Evolutionary conservation across 768 basidiomycete species (phyloP).

Genomic region (Tricholomella constricta): DNA sequence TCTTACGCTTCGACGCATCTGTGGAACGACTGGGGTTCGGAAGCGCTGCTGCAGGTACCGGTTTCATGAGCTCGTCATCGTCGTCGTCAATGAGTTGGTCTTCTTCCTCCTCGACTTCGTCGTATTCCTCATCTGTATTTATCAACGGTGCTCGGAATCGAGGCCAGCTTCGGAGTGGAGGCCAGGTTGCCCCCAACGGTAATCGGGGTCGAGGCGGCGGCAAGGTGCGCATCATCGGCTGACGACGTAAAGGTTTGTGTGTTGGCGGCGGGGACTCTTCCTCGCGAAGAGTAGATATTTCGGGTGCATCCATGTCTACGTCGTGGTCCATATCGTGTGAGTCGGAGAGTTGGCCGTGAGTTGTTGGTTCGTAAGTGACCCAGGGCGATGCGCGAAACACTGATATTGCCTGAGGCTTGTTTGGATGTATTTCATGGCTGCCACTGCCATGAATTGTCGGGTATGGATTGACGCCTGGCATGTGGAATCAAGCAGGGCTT

Average conservation of each 20-base stretch:
- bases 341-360: slow-evolving; percentile 24
- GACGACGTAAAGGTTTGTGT: slow-evolving; percentile 30
- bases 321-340: slow-evolving; percentile 44
- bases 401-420: slow-evolving; percentile 36
- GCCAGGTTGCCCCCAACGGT: too few relatives aligned
- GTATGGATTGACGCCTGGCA: slow-evolving; percentile 18
- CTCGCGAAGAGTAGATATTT: slow-evolving; percentile 76
- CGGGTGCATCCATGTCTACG: slow-evolving; percentile 76
- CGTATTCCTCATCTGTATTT: slow-evolving; percentile 53
- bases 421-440: slow-evolving; percentile 39
- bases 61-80: slow-evolving; percentile 32
- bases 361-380: slow-evolving; percentile 54
- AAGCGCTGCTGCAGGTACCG: slow-evolving; percentile 31
- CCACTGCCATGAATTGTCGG: slow-evolving; percentile 15
- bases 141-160: slow-evolving; percentile 23
- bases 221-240: too few relatives aligned
- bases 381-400: slow-evolving; percentile 67
- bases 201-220: too few relatives aligned
- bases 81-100: slow-evolving; percentile 84
- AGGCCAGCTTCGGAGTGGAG: too few relatives aligned
- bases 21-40: slow-evolving; percentile 26
- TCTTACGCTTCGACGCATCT: slow-evolving; percentile 51
- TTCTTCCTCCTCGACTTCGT: slow-evolving; percentile 72
- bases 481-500: slow-evolving; percentile 7
- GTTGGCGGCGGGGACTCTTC: slow-evolving; percentile 70